phyloP scores from a whole-genome alignment of 352 stramenopile species.

The Phytophthora chlamydospora region DNA sequence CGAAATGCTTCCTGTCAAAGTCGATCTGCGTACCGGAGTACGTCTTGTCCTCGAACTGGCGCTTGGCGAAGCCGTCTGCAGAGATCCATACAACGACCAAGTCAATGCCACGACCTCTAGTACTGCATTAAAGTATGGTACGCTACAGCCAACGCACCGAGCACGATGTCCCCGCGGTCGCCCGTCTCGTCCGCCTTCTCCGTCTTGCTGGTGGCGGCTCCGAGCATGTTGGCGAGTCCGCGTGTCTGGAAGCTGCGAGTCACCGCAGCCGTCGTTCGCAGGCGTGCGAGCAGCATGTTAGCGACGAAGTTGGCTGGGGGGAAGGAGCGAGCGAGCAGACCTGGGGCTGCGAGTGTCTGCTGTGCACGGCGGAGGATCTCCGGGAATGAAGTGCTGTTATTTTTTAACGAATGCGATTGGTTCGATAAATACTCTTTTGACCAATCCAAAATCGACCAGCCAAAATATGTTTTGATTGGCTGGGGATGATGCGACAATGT shows the following conservation, averaged over 20 bases:
- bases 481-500: conserved; percentile 6
- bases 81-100: background rate
- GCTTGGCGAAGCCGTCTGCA: conserved; percentile 80
- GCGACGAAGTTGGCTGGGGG: conserved; percentile 11
- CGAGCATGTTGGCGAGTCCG: conserved; percentile 48
- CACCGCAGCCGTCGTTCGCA: conserved; percentile 26
- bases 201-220: conserved; percentile 40
- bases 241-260: conserved; percentile 33
- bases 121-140: background rate
- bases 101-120: background rate
- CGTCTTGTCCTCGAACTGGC: conserved; percentile 85
- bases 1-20: conserved; percentile 79
- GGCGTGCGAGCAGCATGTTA: conserved; percentile 63
- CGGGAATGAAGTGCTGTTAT: conserved; percentile 17
- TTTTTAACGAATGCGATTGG: conserved; percentile 21
- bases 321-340: conserved; percentile 21
- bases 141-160: conserved; percentile 39
- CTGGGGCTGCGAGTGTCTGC: conserved; percentile 16
- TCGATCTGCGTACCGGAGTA: conserved; percentile 77
- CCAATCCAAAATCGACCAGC: conserved; percentile 3
- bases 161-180: conserved; percentile 52
- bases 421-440: conserved; percentile 4
- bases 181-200: conserved; percentile 40
- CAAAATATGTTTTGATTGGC: background rate
- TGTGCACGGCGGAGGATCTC: conserved; percentile 9